Evolutionary conservation across 805 yeast species (phyloP).

Genomic region (Metschnikowia hibisci): DNA sequence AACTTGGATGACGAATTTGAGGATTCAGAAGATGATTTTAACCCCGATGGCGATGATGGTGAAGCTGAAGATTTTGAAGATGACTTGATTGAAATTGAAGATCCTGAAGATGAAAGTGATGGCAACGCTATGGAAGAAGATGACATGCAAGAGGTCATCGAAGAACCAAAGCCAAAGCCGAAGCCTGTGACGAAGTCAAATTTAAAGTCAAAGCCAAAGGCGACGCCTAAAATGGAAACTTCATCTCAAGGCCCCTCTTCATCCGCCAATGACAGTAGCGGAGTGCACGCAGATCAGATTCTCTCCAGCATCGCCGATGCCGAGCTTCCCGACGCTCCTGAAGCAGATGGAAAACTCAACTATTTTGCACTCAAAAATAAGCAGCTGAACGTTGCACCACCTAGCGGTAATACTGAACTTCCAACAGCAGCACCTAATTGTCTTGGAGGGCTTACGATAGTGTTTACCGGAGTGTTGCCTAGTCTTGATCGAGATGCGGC

Average conservation of each 20-base stretch:
- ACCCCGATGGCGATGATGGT: conserved; percentile 19
- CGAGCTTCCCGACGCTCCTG: conserved; percentile 53
- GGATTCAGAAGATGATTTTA: conserved; percentile 24
- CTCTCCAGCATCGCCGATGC: conserved; percentile 72
- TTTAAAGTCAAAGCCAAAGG: conserved; percentile 6
- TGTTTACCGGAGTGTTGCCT: conserved; percentile 88
- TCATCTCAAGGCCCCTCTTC: neutral
- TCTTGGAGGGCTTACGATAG: conserved; percentile 82
- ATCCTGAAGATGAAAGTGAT: conserved; percentile 15
- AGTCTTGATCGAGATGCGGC: conserved; percentile 71
- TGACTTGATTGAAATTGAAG: conserved; percentile 9
- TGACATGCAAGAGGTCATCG: conserved; percentile 11
- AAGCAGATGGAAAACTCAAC: conserved; percentile 52
- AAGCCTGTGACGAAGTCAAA: conserved; percentile 9
- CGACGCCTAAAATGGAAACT: conserved; percentile 6
- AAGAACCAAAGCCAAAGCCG: conserved; percentile 13
- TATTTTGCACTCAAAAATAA: conserved; percentile 45
- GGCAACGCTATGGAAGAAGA: conserved; percentile 7
- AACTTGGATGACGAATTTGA: conserved; percentile 18
- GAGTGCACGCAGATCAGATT: conserved; percentile 42
- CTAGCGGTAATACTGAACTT: conserved; percentile 43
- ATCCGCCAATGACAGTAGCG: conserved; percentile 26
- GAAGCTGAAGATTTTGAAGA: conserved; percentile 13
- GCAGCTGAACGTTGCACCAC: conserved; percentile 22
- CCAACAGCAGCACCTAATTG: conserved; percentile 88